These are phyloP conservation scores for Brasilioporus rufonigricans DNA, from an alignment of 768 basidiomycete genomes.

Conservation along the genomic window DNA sequence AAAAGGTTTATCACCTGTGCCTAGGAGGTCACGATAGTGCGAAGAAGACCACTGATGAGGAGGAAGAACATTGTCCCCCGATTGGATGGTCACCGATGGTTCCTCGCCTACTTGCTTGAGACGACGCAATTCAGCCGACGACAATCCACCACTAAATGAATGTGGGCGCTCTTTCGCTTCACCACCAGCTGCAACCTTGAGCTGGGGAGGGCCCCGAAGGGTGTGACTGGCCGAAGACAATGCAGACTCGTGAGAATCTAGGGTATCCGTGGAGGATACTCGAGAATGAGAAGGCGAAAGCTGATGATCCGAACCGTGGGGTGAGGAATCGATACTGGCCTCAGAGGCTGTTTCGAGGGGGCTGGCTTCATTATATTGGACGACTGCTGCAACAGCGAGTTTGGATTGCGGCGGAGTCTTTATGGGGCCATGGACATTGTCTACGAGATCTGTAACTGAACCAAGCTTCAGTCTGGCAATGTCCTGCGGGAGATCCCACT, in stretches of 20 bases:
- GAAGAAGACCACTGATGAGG: constrained; percentile 51
- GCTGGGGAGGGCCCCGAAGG: constrained; percentile 50
- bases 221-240: constrained; percentile 54
- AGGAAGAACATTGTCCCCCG: constrained; percentile 37
- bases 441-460: constrained; percentile 48
- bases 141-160: constrained; percentile 78
- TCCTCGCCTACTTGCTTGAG: constrained; percentile 65
- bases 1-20: constrained; percentile 41
- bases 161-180: constrained; percentile 78
- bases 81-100: constrained; percentile 29
- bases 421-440: constrained; percentile 51
- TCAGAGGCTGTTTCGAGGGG: constrained; percentile 72
- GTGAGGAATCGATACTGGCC: constrained; percentile 71
- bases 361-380: constrained; percentile 62
- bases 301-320: constrained; percentile 64
- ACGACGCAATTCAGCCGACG: constrained; percentile 70
- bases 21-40: constrained; percentile 46
- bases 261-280: constrained; percentile 79
- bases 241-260: constrained; percentile 55
- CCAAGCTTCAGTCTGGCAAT: constrained; percentile 70
- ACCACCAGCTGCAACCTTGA: constrained; percentile 48
- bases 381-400: constrained; percentile 46
- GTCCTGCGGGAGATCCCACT: constrained; percentile 74
- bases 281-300: constrained; percentile 72
- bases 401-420: constrained; percentile 70